Evolutionary conservation across 2,329 filamentous ascomycete species (phyloP), one percentile per base, ranked within the genome.

Genomic region (Orbilia javanica): DNA sequence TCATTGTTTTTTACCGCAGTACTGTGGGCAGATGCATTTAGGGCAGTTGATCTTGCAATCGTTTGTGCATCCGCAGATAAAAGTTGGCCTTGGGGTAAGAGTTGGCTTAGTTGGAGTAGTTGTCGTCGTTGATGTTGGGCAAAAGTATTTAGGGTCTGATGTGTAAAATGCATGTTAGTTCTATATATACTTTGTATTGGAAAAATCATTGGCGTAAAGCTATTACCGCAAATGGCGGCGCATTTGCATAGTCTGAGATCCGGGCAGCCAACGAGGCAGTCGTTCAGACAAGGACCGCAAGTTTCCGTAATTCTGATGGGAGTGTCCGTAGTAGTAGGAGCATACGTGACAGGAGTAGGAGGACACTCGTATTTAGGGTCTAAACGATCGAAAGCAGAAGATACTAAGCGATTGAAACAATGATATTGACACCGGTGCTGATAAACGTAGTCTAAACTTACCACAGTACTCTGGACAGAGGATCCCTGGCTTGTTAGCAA

Each of bases 381-480:
- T 76, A 44, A 20, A 42, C 15, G n/a, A 29, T 18, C 5, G 8
- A 62, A 65, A 36, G 18, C 25, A 29, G 36, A 36, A 27, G 36
- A 15, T 57, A 50, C 57, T 36, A 22, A 20, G 27, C 18, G 39
- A 52, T 15, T 20, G 27, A 31, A 46, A 34, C 60, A 64, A 27
- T 42, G 3, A 27, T 15, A 53, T 31, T 42, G 3, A 27, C 8
- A 53, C 18, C 7, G 53, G 13, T 27, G 25, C 20, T 25, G 2
- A 8, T 20, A 4, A 50, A 60, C n/a, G 42, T 22, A 34, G 20
- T 57, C 36, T 46, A 18, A 44, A 72, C 74, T 68, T 63, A 78
- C 74, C 74, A 48, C 74, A 78, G 34, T 72, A 78, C 36, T 67
- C 50, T 46, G 74, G 74, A 46, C 74, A 78, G 31, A 78, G 39